Conservation (phyloP, 1,284 basidiomycete species). For the Papiliotrema laurentii region DNA sequence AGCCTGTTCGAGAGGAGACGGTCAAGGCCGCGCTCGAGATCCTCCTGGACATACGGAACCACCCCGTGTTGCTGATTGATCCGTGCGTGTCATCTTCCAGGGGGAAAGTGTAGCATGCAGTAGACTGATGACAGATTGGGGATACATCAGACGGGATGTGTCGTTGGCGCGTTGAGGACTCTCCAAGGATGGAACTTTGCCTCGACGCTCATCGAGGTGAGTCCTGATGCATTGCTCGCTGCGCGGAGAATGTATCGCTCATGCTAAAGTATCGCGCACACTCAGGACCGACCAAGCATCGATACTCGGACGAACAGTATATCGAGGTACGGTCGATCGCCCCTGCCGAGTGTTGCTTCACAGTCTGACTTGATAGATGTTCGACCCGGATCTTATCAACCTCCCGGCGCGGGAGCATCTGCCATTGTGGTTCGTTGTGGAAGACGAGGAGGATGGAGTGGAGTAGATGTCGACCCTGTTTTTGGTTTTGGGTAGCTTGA, state of each 20-base stretch:
- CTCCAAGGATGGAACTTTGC: slow-evolving; percentile 49
- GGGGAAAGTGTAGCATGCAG: not conserved
- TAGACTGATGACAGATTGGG: slow-evolving; percentile 28
- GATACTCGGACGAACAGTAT: slow-evolving; percentile 46
- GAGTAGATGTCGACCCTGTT: no score
- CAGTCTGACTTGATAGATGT: slow-evolving; percentile 22
- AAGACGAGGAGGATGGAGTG: not conserved
- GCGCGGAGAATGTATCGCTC: not conserved
- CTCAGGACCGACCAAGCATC: slow-evolving; percentile 42
- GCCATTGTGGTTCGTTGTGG: slow-evolving; percentile 33
- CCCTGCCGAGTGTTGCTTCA: not conserved
- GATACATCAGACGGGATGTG: slow-evolving; percentile 45
- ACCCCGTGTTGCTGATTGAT: slow-evolving; percentile 43
- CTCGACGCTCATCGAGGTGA: slow-evolving; percentile 38
- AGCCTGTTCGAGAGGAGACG: slow-evolving; percentile 42
- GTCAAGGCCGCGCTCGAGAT: slow-evolving; percentile 44
- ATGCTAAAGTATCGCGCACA: slow-evolving; percentile 40
- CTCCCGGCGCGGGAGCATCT: slow-evolving; percentile 28
- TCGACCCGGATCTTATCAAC: slow-evolving; percentile 44
- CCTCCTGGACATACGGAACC: slow-evolving; percentile 33
- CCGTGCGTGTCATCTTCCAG: slow-evolving; percentile 26
- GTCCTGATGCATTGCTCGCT: not conserved
- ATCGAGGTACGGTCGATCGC: slow-evolving; percentile 34
- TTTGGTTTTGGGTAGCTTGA: not conserved
- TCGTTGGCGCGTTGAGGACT: slow-evolving; percentile 38